phyloP scores from a whole-genome alignment of 305 asterid genomes.

The Fraxinus nigra region DNA sequence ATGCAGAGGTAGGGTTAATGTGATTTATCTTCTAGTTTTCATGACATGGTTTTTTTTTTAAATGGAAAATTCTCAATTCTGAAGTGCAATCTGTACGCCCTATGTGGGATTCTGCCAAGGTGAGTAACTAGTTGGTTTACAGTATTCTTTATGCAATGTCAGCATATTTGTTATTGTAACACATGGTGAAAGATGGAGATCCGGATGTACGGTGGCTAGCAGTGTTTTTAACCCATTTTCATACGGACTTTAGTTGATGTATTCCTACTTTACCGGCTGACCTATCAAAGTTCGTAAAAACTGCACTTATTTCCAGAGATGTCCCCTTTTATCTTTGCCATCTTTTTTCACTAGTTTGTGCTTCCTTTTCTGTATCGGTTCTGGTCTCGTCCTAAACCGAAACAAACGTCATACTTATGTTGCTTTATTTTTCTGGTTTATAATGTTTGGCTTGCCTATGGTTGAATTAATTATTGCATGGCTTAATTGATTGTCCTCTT shows the following conservation, averaged over 20 bases:
- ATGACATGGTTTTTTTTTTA: neutral
- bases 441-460: neutral
- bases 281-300: neutral
- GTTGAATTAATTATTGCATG: neutral
- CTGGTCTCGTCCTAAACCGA: neutral
- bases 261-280: neutral
- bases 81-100: neutral
- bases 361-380: neutral
- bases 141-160: neutral
- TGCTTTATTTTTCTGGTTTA: neutral
- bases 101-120: neutral
- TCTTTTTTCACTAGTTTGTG: neutral
- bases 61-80: neutral
- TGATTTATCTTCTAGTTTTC: neutral
- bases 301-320: neutral
- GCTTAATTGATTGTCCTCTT: neutral
- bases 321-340: neutral
- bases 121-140: neutral
- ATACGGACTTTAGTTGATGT: neutral
- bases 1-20: neutral
- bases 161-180: neutral
- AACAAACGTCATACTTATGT: neutral
- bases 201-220: neutral
- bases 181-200: neutral
- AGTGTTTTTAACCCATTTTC: neutral